A percentile compares a stretch with the other conserved stretches of the same genome.
These are phyloP conservation scores for Rhizopus sp. DNA, from an alignment of 371 early-diverging fungal genomes.

Conservation along the genomic window DNA sequence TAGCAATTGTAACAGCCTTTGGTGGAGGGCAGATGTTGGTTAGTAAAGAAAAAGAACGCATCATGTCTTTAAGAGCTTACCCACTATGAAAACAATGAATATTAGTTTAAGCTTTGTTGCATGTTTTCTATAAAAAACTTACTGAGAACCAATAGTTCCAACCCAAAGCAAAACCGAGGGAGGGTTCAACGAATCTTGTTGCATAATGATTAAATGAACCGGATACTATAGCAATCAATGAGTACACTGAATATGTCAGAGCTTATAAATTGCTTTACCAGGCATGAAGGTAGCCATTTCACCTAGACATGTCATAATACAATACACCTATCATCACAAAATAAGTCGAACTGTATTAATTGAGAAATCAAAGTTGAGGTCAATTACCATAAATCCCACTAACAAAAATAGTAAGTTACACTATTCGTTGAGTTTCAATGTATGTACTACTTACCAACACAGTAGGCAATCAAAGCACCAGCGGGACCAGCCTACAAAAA, in stretches of 20 bases:
- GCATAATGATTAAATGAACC: constrained; percentile 87
- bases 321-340: constrained; percentile 66
- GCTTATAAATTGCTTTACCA: constrained; percentile 20
- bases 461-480: constrained; percentile 76
- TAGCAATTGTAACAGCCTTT: constrained; percentile 40
- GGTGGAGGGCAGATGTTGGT: background rate
- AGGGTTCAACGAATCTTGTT: constrained; percentile 80
- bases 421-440: constrained; percentile 2
- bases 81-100: constrained; percentile 24
- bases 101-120: background rate
- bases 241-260: background rate
- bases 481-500: constrained; percentile 58
- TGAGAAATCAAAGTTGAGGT: background rate
- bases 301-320: constrained; percentile 79
- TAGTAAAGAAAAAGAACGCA: constrained; percentile 2
- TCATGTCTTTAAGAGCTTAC: constrained; percentile 21
- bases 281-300: constrained; percentile 82
- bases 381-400: constrained; percentile 49
- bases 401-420: constrained; percentile 10
- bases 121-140: constrained; percentile 18
- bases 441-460: constrained; percentile 51
- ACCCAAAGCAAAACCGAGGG: constrained; percentile 79
- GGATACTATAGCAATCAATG: constrained; percentile 44
- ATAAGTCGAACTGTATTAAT: background rate
- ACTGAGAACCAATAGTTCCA: constrained; percentile 60